Conservation (phyloP, 768 basidiomycete species). For the Russula earlei region DNA sequence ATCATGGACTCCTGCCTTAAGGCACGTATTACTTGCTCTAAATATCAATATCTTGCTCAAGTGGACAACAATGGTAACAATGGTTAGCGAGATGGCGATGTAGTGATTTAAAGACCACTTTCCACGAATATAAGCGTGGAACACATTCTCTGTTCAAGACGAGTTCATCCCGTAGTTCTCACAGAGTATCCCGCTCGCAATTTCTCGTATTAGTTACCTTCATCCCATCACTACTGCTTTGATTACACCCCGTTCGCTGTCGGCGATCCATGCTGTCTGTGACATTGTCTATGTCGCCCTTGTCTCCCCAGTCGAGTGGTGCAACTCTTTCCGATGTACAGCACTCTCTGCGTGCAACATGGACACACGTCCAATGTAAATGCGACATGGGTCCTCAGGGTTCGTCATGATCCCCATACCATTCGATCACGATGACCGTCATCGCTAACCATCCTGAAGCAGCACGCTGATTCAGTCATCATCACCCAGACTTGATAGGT, state of each 20-base stretch:
- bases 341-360: conserved; percentile 19
- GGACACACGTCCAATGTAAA: conserved; percentile 20
- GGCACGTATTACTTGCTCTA: conserved; percentile 82
- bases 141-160: conserved; percentile 19
- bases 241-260: conserved; percentile 1
- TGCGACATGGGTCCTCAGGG: conserved; percentile 17
- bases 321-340: conserved; percentile 6
- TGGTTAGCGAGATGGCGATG: conserved; percentile 31
- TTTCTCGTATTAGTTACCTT: conserved; percentile 9
- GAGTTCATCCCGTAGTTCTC: conserved; percentile 18
- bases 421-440: conserved; percentile 3
- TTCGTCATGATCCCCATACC: background rate
- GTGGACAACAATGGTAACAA: conserved; percentile 72
- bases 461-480: conserved; percentile 38
- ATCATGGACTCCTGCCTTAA: conserved; percentile 86
- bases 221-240: conserved; percentile 2
- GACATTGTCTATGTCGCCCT: conserved; percentile 1
- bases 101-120: background rate
- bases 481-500: conserved; percentile 43
- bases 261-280: conserved; percentile 15
- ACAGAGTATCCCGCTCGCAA: conserved; percentile 12
- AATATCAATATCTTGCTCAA: conserved; percentile 87
- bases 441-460: conserved; percentile 22
- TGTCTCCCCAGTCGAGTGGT: conserved; percentile 16
- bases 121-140: too few species aligned